Evolutionary conservation across 2,329 filamentous ascomycete genomes (phyloP).

Genomic region (Calonectria fujianensis): DNA sequence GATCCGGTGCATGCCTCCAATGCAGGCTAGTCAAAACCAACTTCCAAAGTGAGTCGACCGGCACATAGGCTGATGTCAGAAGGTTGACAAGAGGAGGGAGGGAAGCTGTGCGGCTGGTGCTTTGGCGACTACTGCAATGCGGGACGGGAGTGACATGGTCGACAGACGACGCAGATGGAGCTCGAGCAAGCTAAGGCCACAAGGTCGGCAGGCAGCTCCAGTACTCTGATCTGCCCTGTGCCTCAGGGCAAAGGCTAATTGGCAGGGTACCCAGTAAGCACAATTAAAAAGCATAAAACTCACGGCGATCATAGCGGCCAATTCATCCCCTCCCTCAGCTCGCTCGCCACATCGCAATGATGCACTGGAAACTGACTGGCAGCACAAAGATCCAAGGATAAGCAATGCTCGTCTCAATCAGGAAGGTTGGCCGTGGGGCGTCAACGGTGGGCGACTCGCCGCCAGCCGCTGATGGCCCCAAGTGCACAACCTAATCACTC

Average conservation of each 20-base stretch:
- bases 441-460: slow-evolving; percentile 22
- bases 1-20: slow-evolving; percentile 17
- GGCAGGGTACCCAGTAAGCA: slow-evolving; percentile 21
- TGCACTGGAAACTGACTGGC: slow-evolving; percentile 24
- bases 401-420: slow-evolving; percentile 46
- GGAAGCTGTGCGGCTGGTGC: slow-evolving; percentile 10
- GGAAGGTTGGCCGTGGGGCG: slow-evolving; percentile 48
- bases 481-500: slow-evolving; percentile 10
- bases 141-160: not conserved
- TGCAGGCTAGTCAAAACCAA: slow-evolving; percentile 15
- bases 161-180: not conserved
- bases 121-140: slow-evolving; percentile 10
- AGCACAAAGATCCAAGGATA: slow-evolving; percentile 37
- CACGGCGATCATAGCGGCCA: slow-evolving; percentile 5
- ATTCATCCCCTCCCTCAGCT: not conserved
- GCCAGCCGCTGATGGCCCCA: slow-evolving; percentile 19
- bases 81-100: slow-evolving; percentile 21
- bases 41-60: slow-evolving; percentile 24
- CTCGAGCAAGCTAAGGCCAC: slow-evolving; percentile 21
- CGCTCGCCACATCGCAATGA: slow-evolving; percentile 8
- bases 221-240: slow-evolving; percentile 3
- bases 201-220: slow-evolving; percentile 12
- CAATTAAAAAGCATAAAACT: slow-evolving; percentile 34
- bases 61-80: slow-evolving; percentile 28
- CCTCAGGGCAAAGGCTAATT: not conserved